phyloP scores from a whole-genome alignment of 257 asterid genomes.

The Rauvolfia tetraphylla region DNA sequence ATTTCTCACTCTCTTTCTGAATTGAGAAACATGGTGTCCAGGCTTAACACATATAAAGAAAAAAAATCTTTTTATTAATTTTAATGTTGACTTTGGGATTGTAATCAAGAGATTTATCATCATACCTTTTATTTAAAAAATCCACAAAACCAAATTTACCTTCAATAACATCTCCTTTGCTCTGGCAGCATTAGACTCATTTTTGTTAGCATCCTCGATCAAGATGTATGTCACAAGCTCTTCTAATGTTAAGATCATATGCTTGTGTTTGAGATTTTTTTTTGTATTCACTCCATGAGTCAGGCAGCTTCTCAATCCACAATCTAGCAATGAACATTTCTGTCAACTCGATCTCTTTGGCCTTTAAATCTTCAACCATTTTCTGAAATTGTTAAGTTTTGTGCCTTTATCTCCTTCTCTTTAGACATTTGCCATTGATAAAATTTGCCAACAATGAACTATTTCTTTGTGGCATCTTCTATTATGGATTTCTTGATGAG shows the following conservation, averaged over 20 bases:
- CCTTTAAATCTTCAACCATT: no score
- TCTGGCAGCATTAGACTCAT: not conserved
- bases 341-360: not conserved
- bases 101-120: not conserved
- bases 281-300: not conserved
- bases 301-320: not conserved
- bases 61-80: no score
- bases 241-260: not conserved
- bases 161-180: not conserved
- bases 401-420: no score
- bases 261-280: not conserved
- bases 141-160: not conserved
- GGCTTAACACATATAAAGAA: not conserved
- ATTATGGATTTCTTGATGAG: no score
- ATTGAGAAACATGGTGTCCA: not conserved
- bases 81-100: no score
- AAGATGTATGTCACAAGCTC: no score
- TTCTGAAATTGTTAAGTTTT: no score
- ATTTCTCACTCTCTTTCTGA: not conserved
- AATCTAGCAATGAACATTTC: not conserved
- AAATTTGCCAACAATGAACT: no score
- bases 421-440: no score
- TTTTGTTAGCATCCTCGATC: no score
- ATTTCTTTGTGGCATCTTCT: no score
- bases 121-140: not conserved